Evolutionary conservation across 495 filamentous ascomycete species (phyloP), one percentile per base, ranked within the genome.

Genomic region (Aspergillus hancockii): DNA sequence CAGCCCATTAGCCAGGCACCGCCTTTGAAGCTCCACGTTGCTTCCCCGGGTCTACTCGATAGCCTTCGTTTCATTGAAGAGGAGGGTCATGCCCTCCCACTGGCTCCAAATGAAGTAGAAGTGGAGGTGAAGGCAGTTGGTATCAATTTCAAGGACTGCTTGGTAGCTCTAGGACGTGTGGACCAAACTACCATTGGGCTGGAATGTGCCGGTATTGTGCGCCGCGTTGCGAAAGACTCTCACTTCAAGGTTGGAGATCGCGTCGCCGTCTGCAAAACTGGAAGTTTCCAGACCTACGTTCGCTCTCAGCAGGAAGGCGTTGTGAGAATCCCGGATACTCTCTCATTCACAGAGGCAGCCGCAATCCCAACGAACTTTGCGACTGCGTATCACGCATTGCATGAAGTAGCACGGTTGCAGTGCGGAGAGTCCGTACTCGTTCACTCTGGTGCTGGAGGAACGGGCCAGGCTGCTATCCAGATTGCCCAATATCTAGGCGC

Each of bases 401-500:
- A 16, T 41, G 10, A 41, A 12, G 38, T 41, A 12, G 38, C 38
- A 16, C 1, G 16, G 4, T 16, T 41, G 10, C 38, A 41, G 16
- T 14, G 16, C 3, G 38, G 38, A 7, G 38, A 41, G 14, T 41
- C 38, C 4, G 16, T 41, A 6, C 38, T 41, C 38, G n/a, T 41
- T 14, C 38, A 41, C 38, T 41, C 38, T 14, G 38, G 10, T 2
- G 38, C 38, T 45, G 63, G 67, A n/a, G 64, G 62, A 2, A 55
- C 70, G 10, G 71, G 71, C 0, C 49, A 59, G 2, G 67, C 63
- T 14, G 54, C 64, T 2, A 66, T 66, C 18, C 54, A 64, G 36
- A 36, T 63, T 18, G 61, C 52, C 34, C 55, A 41, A 0, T 28
- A 58, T 10, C 23, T 63, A 16, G 65, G 64, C 5, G 66, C 63